Conservation (phyloP, 2,329 filamentous ascomycete species). For the Beauveria sp. region DNA sequence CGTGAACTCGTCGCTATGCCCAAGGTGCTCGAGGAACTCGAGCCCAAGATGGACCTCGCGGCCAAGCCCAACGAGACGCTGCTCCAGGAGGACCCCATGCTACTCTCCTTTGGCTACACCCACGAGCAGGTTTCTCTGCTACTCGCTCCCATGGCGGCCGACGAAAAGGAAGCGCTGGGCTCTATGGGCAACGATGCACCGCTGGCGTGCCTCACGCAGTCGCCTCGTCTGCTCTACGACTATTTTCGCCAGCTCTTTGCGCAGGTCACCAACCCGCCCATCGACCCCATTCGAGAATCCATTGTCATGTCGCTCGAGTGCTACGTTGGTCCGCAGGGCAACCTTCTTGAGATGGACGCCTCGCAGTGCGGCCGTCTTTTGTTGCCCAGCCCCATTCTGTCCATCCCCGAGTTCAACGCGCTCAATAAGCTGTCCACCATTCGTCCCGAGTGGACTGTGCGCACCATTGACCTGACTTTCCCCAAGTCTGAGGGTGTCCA, state of each 20-base stretch:
- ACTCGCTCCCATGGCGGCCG: slow-evolving; percentile 89
- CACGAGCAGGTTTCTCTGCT: slow-evolving; percentile 91
- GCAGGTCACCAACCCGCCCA: slow-evolving; percentile 95
- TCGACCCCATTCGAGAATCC: slow-evolving; percentile 93
- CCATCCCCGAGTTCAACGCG: slow-evolving; percentile 84
- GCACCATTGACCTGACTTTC: slow-evolving; percentile 88
- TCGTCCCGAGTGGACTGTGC: slow-evolving; percentile 77
- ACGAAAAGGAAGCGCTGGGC: slow-evolving; percentile 92
- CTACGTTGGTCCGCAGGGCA: slow-evolving; percentile 93
- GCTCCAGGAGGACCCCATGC: slow-evolving; percentile 75
- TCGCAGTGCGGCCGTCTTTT: slow-evolving; percentile 81
- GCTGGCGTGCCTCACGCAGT: slow-evolving; percentile 81
- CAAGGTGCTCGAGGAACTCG: slow-evolving; percentile 57
- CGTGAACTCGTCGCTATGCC: slow-evolving; percentile 78
- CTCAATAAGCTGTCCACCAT: slow-evolving; percentile 68
- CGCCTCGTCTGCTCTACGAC: slow-evolving; percentile 83
- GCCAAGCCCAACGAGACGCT: slow-evolving; percentile 59
- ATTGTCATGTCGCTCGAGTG: slow-evolving; percentile 98
- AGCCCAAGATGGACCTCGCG: slow-evolving; percentile 55
- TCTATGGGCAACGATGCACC: slow-evolving; percentile 98
- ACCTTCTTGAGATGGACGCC: slow-evolving; percentile 86
- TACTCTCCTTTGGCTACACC: slow-evolving; percentile 88
- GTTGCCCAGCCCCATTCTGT: slow-evolving; percentile 81
- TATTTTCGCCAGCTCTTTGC: slow-evolving; percentile 98
- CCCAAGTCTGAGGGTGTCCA: slow-evolving; percentile 74